phyloP scores from a whole-genome alignment of 1,284 basidiomycete genomes.

The Rhodotorula sp. region DNA sequence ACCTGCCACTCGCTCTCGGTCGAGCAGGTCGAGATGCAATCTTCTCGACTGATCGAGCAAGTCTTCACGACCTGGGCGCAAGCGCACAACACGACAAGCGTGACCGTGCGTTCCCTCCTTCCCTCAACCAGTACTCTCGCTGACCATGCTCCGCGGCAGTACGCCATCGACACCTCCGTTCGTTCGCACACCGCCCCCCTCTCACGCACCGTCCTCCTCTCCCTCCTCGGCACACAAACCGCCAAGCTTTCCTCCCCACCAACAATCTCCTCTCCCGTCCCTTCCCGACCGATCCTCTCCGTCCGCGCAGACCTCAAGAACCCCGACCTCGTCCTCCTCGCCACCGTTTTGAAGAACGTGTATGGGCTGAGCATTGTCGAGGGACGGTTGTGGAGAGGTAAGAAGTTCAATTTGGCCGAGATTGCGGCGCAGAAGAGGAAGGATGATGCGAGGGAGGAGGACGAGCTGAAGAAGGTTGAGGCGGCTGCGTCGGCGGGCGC shows the following conservation, averaged over 20 bases:
- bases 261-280: slow-evolving; percentile 17
- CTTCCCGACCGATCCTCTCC: slow-evolving; percentile 8
- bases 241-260: slow-evolving; percentile 15
- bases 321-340: slow-evolving; percentile 37
- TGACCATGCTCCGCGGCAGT: slow-evolving; percentile 1
- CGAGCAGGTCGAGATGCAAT: slow-evolving; percentile 22
- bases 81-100: slow-evolving; percentile 13
- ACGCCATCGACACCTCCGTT: slow-evolving; percentile 37
- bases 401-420: slow-evolving; percentile 37
- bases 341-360: slow-evolving; percentile 30
- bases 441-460: slow-evolving; percentile 14
- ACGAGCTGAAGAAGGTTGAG: background rate
- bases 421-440: slow-evolving; percentile 23
- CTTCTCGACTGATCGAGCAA: slow-evolving; percentile 20
- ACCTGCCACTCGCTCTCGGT: slow-evolving; percentile 27
- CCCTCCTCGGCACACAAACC: slow-evolving; percentile 21
- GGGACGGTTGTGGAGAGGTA: slow-evolving; percentile 29
- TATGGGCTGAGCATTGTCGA: slow-evolving; percentile 35
- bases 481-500: background rate
- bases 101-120: slow-evolving; percentile 17
- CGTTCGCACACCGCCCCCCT: slow-evolving; percentile 32
- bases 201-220: slow-evolving; percentile 26
- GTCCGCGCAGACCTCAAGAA: slow-evolving; percentile 32
- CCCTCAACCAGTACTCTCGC: background rate
- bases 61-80: slow-evolving; percentile 14